Evolutionary conservation across 305 asterid genomes (phyloP).

Genomic region (Ilex paraguariensis): DNA sequence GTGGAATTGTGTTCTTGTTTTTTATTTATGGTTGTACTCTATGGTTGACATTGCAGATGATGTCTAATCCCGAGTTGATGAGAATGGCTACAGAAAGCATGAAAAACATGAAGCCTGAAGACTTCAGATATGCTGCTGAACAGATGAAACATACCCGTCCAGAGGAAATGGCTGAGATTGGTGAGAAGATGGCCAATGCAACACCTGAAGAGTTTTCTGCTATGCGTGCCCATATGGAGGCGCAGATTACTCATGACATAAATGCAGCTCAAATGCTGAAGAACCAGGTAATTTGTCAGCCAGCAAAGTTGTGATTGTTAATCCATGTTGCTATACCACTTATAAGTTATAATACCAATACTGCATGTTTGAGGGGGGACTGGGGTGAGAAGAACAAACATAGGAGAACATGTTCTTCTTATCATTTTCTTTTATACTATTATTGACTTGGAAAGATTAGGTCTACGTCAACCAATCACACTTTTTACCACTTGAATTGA

Average conservation of each 20-base stretch:
- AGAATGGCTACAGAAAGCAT: slow-evolving; percentile 95
- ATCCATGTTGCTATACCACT: no score
- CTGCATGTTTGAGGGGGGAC: no score
- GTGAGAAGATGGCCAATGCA: slow-evolving; percentile 87
- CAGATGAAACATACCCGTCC: slow-evolving; percentile 93
- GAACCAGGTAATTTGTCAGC: slow-evolving; percentile 59
- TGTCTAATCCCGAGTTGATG: slow-evolving; percentile 91
- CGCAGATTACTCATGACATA: slow-evolving; percentile 66
- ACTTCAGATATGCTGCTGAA: slow-evolving; percentile 80
- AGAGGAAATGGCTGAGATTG: slow-evolving; percentile 86
- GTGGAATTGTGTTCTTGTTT: background rate
- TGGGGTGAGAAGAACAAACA: no score
- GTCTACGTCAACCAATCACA: no score
- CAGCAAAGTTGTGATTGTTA: background rate
- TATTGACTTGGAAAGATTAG: no score
- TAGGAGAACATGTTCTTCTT: no score
- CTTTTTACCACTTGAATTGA: no score
- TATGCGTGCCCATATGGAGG: slow-evolving; percentile 70
- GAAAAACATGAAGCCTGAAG: slow-evolving; percentile 86
- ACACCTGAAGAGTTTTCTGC: slow-evolving; percentile 86
- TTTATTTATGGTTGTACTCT: slow-evolving; percentile 11
- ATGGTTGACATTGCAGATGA: slow-evolving; percentile 58
- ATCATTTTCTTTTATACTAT: no score
- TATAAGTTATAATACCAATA: no score
- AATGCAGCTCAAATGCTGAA: slow-evolving; percentile 86